These are phyloP conservation scores for Calcarisporium arbuscula DNA, from an alignment of 2,329 filamentous ascomycete species.

Conservation along the genomic window DNA sequence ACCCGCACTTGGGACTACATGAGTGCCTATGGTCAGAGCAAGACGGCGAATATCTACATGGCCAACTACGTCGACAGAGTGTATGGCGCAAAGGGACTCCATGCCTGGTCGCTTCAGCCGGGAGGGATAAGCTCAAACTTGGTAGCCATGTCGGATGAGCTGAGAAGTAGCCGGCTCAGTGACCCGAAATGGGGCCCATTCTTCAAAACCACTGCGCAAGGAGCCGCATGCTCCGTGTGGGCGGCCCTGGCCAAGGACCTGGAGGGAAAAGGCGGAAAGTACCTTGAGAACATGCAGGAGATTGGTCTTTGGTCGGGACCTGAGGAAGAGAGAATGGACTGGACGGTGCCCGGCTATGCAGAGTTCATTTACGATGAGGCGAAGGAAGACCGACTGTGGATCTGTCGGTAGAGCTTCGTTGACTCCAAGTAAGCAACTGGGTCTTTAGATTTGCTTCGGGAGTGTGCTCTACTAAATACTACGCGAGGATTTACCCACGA, in stretches of 20 bases:
- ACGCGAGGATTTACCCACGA: too few species aligned
- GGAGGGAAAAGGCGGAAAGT: constrained; percentile 39
- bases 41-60: constrained; percentile 45
- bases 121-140: constrained; percentile 2
- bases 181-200: too few species aligned
- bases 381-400: too few species aligned
- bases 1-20: constrained; percentile 18
- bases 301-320: too few species aligned
- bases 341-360: constrained; percentile 8
- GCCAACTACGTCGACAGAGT: constrained; percentile 42
- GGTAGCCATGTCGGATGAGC: too few species aligned
- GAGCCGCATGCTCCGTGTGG: constrained; percentile 40
- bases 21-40: constrained; percentile 39
- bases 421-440: too few species aligned
- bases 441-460: too few species aligned
- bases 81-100: constrained; percentile 34
- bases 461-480: too few species aligned
- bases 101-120: constrained; percentile 11
- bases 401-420: too few species aligned
- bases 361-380: constrained; percentile 7
- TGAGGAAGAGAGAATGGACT: constrained; percentile 3
- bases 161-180: too few species aligned
- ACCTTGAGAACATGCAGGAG: constrained; percentile 23
- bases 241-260: constrained; percentile 32
- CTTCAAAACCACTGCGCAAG: constrained; percentile 25